Conservation (phyloP, 345 rosid genomes). For the Trapa incisa region DNA sequence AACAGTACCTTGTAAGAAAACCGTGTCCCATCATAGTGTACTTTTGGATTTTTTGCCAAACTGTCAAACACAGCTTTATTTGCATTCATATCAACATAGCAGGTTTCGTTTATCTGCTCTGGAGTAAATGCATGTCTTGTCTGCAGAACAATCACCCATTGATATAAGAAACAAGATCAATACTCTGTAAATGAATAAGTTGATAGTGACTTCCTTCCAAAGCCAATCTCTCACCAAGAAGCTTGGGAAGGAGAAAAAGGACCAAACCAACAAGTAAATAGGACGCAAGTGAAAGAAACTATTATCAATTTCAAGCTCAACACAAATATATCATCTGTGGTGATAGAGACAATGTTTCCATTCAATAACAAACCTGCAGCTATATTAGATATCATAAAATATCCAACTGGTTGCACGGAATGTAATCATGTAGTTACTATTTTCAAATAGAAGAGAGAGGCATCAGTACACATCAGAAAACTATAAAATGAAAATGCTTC, state of each 20-base stretch:
- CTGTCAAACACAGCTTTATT: constrained; percentile 83
- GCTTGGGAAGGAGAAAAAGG: not conserved
- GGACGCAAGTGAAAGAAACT: not conserved
- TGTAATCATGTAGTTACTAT: not conserved
- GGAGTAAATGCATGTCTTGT: constrained; percentile 57
- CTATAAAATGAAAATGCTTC: not conserved
- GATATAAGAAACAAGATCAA: not conserved
- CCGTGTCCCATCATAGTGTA: constrained; percentile 55
- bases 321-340: not conserved
- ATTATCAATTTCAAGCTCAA: not conserved
- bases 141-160: constrained; percentile 24
- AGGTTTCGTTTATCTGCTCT: constrained; percentile 64
- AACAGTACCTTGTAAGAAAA: constrained; percentile 75
- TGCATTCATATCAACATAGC: constrained; percentile 51
- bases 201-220: not conserved
- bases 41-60: constrained; percentile 65
- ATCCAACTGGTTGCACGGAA: not conserved
- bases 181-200: not conserved
- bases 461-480: not conserved
- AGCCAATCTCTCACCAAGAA: not conserved
- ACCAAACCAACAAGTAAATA: not conserved
- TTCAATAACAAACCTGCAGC: not conserved
- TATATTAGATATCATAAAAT: not conserved
- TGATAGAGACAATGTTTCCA: not conserved
- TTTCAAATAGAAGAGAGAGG: not conserved